Evolutionary conservation across 441 rosid species (phyloP), one percentile per base, ranked within the genome.

Genomic region (Eugenia klotzschiana): DNA sequence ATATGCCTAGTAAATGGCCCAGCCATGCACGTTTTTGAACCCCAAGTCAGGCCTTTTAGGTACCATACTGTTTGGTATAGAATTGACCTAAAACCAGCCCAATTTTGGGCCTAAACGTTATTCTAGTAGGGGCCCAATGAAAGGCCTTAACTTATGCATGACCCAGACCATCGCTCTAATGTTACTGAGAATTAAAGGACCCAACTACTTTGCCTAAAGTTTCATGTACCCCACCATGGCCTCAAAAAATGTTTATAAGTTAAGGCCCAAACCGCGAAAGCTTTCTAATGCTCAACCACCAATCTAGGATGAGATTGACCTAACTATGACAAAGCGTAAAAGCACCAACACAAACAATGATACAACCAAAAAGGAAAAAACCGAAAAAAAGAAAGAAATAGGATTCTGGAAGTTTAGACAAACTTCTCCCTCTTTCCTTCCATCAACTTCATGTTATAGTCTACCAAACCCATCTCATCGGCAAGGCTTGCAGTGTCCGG

Each of bases 401-500:
- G 27, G 15, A 55, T n/a, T 55, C 57, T 55, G 60, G 60, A 69
- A 69, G 46, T 82, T 79, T 79, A 83, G 37, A 55, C 15, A 50
- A 37, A 15, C 72, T n/a, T 79, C 27, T 15, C 54, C 69, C 4
- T 26, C 72, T 56, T 54, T 51, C 46, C 81, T 69, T 57, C 83
- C 51, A 25, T 73, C 51, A 27, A 55, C 50, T 81, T 79, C 52
- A 56, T 29, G 55, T 84, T 37, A 37, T 37, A 84, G 49, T 83
- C 74, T 6, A 64, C 82, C 72, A 91, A 80, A 81, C 84, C 84
- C 81, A 92, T 58, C 88, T 96, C 98, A n/a, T 94, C 92, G 56
- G 89, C 85, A 77, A 91, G 91, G 87, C 93, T 84, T 3, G 94
- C 83, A 29, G 91, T 89, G 83, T 91, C 91, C 6, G 99, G 99